phyloP scores from a whole-genome alignment of 129 eudicot genomes.

The Ambrosia artemisiifolia region DNA sequence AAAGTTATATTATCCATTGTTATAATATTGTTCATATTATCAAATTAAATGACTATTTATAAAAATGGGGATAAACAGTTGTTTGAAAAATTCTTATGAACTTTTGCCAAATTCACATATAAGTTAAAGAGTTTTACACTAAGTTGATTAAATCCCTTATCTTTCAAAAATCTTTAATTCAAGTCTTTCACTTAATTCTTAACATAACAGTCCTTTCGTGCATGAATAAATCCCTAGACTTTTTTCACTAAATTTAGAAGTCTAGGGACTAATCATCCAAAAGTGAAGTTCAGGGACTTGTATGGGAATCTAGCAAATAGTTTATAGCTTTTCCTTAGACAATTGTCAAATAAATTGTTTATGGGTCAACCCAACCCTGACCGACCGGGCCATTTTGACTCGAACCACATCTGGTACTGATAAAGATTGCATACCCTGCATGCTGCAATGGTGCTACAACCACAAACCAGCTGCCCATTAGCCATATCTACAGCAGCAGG shows the following conservation, averaged over 20 bases:
- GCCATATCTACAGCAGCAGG: slow-evolving; percentile 87
- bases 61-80: not conserved
- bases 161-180: not conserved
- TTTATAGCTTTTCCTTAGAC: not conserved
- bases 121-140: not conserved
- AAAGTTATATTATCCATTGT: not conserved
- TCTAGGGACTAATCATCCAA: not conserved
- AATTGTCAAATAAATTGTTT: not conserved
- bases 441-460: slow-evolving; percentile 50
- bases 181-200: not conserved
- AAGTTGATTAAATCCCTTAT: not conserved
- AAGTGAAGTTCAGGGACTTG: not conserved
- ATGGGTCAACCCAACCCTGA: not conserved
- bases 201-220: not conserved
- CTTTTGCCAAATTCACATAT: not conserved
- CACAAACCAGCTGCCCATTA: slow-evolving; percentile 78
- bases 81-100: not conserved
- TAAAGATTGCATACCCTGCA: slow-evolving; percentile 61
- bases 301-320: not conserved
- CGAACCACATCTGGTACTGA: not conserved
- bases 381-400: not conserved
- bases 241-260: not conserved
- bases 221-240: not conserved
- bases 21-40: not conserved
- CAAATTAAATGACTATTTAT: not conserved